Evolutionary conservation across 345 rosid genomes (phyloP), one percentile per base, ranked within the genome.

Genomic region (Jatropha curcas): DNA sequence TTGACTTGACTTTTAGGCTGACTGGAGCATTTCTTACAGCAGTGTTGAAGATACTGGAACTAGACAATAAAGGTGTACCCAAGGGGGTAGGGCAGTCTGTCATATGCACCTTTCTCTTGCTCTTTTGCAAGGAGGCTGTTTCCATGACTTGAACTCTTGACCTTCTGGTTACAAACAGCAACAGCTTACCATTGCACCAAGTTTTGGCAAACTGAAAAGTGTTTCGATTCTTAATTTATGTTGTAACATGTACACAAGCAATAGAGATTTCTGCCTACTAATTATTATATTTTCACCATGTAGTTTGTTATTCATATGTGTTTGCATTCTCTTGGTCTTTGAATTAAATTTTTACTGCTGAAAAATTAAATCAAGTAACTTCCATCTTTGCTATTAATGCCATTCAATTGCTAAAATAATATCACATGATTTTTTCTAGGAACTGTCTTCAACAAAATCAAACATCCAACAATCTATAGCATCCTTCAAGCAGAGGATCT

Each of bases 371-470:
- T 57, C 12, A 5, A 24, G n/a, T 33, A 33, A 16, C 12, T 55
- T 9, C 7, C 11, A 30, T 56, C 31, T 60, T 67, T 58, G 53
- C 27, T 67, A n/a, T 50, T 62, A 14, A 39, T 61, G 17, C 35
- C 25, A 46, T 80, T 43, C 62, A 62, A 56, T 50, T 33, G 8
- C 65, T 79, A 37, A 69, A 63, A 53, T 34, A 39, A 39, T 52
- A 25, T 28, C 43, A 71, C 17, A 74, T 45, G 50, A 64, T 55
- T 80, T 56, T 45, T 72, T 75, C 22, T 75, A 92, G 97, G 98
- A 91, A 68, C 79, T 73, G 65, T 91, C 97, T 50, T 91, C 97
- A 11, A 83, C 77, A 66, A 93, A 89, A 85, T 91, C 98, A n/a
- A 84, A 81, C 82, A 84, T 85, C 79, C 95, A 91, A 84, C 97